A percentile compares a stretch with the other conserved stretches of the same genome.
Conservation (phyloP, 495 filamentous ascomycete species). For the Penicillium coprophilum region DNA sequence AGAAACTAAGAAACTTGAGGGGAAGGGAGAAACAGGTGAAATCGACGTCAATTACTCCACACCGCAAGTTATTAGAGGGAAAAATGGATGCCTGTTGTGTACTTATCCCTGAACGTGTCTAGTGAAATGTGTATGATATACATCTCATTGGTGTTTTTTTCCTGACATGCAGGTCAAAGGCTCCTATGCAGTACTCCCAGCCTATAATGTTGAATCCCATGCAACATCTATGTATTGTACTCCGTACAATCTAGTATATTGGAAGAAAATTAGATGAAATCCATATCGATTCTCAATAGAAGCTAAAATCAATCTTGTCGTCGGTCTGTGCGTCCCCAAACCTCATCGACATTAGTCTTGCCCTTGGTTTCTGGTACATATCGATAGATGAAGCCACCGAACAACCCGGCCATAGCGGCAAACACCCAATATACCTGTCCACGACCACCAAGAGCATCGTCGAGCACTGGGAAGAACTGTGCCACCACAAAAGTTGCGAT, state of each 20-base stretch:
- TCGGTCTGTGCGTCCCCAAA: slow-evolving; percentile 67
- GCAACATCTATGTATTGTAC: too few relatives aligned
- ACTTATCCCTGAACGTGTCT: not conserved
- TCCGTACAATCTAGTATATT: too few relatives aligned
- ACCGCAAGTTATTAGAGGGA: slow-evolving; percentile 6
- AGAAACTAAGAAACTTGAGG: not conserved
- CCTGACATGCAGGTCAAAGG: not conserved
- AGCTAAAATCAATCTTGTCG: slow-evolving; percentile 32
- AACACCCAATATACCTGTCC: slow-evolving; percentile 90
- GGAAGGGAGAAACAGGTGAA: slow-evolving; percentile 1
- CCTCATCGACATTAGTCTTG: slow-evolving; percentile 77
- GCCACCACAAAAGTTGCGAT: slow-evolving; percentile 87
- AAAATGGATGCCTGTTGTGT: slow-evolving; percentile 9
- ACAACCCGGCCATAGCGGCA: slow-evolving; percentile 64
- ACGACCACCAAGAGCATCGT: slow-evolving; percentile 66
- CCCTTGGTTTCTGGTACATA: slow-evolving; percentile 83
- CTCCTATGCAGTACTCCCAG: slow-evolving; percentile 8
- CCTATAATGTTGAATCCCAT: not conserved
- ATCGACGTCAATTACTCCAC: slow-evolving; percentile 7
- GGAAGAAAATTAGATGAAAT: too few relatives aligned
- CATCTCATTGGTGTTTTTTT: not conserved
- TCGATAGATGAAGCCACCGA: slow-evolving; percentile 63
- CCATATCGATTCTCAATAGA: too few relatives aligned
- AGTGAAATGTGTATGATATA: too few relatives aligned
- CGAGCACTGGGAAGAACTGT: slow-evolving; percentile 88